Percentiles rank a stretch among this genome's conserved stretches.
Evolutionary conservation across 2,329 filamentous ascomycete species (phyloP).

Genomic region (Diplodia seriata): DNA sequence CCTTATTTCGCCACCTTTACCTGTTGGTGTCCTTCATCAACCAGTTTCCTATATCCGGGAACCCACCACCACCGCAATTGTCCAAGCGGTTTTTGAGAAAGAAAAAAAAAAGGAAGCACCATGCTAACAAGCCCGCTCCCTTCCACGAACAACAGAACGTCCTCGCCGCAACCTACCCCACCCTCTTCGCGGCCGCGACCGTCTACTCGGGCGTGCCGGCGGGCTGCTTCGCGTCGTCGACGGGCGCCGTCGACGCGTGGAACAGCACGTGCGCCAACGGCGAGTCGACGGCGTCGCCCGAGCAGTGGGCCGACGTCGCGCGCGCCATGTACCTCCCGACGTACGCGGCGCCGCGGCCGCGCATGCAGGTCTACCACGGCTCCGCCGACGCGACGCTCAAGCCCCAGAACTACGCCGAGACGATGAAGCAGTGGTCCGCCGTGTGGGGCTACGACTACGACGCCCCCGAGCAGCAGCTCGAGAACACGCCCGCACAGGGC

Average conservation of each 20-base stretch:
- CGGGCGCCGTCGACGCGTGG: constrained; percentile 56
- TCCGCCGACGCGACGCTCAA: constrained; percentile 58
- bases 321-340: constrained; percentile 57
- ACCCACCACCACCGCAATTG: neutral
- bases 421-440: constrained; percentile 47
- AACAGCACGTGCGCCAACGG: constrained; percentile 61
- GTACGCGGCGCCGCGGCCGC: constrained; percentile 56
- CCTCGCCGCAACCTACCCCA: constrained; percentile 60
- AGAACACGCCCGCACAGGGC: constrained; percentile 27
- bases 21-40: neutral
- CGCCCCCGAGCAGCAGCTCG: constrained; percentile 42
- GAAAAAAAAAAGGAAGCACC: too few species aligned
- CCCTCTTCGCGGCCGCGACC: constrained; percentile 59
- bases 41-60: neutral
- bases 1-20: too few species aligned
- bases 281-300: constrained; percentile 52
- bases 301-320: constrained; percentile 59
- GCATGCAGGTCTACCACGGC: constrained; percentile 66
- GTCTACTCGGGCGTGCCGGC: constrained; percentile 62
- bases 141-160: constrained; percentile 47
- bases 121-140: too few species aligned
- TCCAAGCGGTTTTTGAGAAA: too few species aligned
- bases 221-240: constrained; percentile 59
- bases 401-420: constrained; percentile 64
- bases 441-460: constrained; percentile 44